Conservation (phyloP, 768 basidiomycete species). For the Russula foetens region DNA sequence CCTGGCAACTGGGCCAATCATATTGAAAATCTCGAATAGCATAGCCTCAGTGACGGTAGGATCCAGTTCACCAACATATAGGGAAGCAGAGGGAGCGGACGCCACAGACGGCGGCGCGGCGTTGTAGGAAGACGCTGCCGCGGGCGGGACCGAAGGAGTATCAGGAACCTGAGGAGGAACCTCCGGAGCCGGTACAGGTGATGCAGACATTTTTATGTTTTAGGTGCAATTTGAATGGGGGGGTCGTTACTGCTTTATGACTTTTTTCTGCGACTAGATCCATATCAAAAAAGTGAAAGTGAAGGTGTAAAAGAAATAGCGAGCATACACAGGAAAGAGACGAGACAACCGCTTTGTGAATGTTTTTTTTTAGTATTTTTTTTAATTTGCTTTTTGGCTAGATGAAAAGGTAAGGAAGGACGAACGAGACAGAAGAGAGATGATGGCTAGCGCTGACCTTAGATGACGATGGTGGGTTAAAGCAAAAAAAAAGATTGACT, state of each 20-base stretch:
- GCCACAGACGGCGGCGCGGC: slow-evolving; percentile 45
- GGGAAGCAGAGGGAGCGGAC: slow-evolving; percentile 78
- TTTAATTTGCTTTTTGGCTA: slow-evolving; percentile 39
- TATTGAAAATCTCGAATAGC: slow-evolving; percentile 99
- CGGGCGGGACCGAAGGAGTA: slow-evolving; percentile 37
- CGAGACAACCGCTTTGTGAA: slow-evolving; percentile 69
- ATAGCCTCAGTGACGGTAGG: slow-evolving; percentile 97
- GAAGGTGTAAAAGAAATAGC: slow-evolving; percentile 14
- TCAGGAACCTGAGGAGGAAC: slow-evolving; percentile 33
- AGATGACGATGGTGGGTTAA: slow-evolving; percentile 54
- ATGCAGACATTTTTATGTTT: slow-evolving; percentile 34
- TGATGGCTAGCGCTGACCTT: slow-evolving; percentile 38
- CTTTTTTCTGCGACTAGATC: slow-evolving; percentile 49
- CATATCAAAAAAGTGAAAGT: slow-evolving; percentile 18
- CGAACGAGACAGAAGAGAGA: slow-evolving; percentile 17
- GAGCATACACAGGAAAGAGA: slow-evolving; percentile 60
- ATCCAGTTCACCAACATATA: slow-evolving; percentile 99
- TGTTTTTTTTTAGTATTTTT: slow-evolving; percentile 65
- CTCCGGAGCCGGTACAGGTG: slow-evolving; percentile 28
- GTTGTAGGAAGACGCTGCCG: slow-evolving; percentile 49
- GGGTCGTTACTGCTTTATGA: slow-evolving; percentile 91
- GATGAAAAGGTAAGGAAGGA: slow-evolving; percentile 12
- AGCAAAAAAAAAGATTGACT: slow-evolving; percentile 33
- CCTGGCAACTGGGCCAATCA: slow-evolving; percentile 99
- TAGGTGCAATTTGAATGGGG: slow-evolving; percentile 32